These are phyloP conservation scores for Suhomyces ambrosiae DNA, from an alignment of 1,139 yeast genomes.

Conservation along the genomic window DNA sequence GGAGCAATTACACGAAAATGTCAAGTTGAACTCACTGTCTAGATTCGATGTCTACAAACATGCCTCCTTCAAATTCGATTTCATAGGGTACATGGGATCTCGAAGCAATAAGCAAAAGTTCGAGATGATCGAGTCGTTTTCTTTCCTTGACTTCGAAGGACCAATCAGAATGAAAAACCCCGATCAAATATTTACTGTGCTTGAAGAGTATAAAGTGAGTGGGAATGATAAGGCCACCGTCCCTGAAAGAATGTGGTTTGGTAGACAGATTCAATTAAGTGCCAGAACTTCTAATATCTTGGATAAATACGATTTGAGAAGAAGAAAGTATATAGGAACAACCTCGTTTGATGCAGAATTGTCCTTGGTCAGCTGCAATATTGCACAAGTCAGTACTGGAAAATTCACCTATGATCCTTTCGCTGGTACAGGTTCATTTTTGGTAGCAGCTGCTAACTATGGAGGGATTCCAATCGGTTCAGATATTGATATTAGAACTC, in stretches of 20 bases:
- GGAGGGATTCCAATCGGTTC: constrained; percentile 86
- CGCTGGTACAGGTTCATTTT: constrained; percentile 94
- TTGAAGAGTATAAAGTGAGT: constrained; percentile 67
- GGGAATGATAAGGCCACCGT: constrained; percentile 53
- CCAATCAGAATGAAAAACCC: constrained; percentile 78
- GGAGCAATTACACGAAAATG: constrained; percentile 58
- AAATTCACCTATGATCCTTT: constrained; percentile 88
- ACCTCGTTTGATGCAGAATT: constrained; percentile 93
- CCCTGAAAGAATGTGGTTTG: constrained; percentile 71
- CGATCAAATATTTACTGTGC: constrained; percentile 66
- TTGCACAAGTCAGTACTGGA: constrained; percentile 71
- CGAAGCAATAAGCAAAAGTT: constrained; percentile 57
- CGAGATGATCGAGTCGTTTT: constrained; percentile 68
- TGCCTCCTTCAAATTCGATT: constrained; percentile 76
- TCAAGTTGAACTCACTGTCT: constrained; percentile 36
- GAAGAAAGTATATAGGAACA: constrained; percentile 88
- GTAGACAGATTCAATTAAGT: constrained; percentile 67
- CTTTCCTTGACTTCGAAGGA: constrained; percentile 73
- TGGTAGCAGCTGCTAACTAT: constrained; percentile 84
- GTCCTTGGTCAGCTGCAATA: constrained; percentile 80
- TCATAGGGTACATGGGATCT: constrained; percentile 66
- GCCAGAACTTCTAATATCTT: constrained; percentile 63
- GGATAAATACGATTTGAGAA: constrained; percentile 79
- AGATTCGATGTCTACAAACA: constrained; percentile 38
- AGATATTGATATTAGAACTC: constrained; percentile 85